Base-by-base conservation (phyloP, 1,284 basidiomycete species). In the Wallemia ichthyophaga region DNA sequence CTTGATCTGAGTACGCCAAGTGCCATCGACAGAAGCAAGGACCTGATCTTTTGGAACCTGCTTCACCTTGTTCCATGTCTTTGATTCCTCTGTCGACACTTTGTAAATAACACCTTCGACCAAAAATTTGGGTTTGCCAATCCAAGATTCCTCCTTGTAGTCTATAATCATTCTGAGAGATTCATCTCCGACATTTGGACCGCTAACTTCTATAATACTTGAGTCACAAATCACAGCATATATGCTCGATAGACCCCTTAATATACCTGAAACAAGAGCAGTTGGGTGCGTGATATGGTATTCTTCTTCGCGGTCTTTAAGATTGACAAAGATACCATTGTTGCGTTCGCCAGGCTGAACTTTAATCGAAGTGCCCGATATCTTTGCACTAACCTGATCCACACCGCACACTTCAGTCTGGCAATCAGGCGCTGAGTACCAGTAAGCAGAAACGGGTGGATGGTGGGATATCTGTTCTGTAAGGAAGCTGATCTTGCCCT, bases 81-180 rank as follows among this genome's bases (percentile, higher is more conserved):
- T 68, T 27, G 69, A 66, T 62, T 80, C 80, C 62, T 79, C 75
- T 63, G 80, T 77, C 58, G 77, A 75, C 63, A 85, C 85, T 15
- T 78, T 78, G 71, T 92, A 88, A 59, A 98, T 80, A 55, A 92
- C 81, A 57, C 89, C 92, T 65, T 96, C 92, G 13, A 88, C 65
- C 27, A 82, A 73, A 73, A 86, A 96, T 62, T 85, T 82, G 2
- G 92, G 81, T 65, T 76, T 81, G 56, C 87, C 83, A 55, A 98
- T 74, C 92, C 92, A 98, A 62, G 85, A 83, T 78, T 98, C 89
- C 66, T 98, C 92, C 71, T 89, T 89, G 73, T 94, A 96, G 65
- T 92, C 87, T 60, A 94, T 77, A 61, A 98, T 76, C 5, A 85
- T 75, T 59, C 89, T 76, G 65, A 87, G 78, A 64, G 76, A 76